These are phyloP conservation scores for Hypsizygus marmoreus DNA, from an alignment of 768 basidiomycete genomes.

Conservation along the genomic window DNA sequence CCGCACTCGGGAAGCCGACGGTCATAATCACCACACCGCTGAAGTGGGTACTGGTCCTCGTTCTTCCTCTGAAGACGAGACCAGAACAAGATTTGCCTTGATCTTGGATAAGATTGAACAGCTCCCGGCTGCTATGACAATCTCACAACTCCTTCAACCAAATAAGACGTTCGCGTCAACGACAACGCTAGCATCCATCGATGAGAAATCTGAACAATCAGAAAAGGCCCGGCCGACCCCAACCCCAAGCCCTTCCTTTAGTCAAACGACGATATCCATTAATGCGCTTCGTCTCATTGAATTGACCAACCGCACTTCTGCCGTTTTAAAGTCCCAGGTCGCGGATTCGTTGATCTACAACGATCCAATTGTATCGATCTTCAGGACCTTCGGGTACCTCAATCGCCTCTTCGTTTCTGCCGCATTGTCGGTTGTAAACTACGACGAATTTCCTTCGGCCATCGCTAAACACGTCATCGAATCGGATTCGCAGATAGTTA, in stretches of 20 bases:
- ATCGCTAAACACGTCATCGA: slow-evolving; percentile 63
- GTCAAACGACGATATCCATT: slow-evolving; percentile 53
- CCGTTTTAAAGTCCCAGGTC: slow-evolving; percentile 80
- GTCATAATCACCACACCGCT: slow-evolving; percentile 15
- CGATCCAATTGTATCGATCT: slow-evolving; percentile 73
- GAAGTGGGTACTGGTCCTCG: slow-evolving; percentile 23
- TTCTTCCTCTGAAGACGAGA: slow-evolving; percentile 33
- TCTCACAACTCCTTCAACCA: slow-evolving; percentile 70
- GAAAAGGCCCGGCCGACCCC: no score
- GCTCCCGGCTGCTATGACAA: slow-evolving; percentile 78
- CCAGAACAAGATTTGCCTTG: slow-evolving; percentile 65
- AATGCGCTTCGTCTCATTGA: slow-evolving; percentile 89
- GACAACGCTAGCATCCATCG: slow-evolving; percentile 11
- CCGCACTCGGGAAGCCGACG: slow-evolving; percentile 40
- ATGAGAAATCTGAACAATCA: slow-evolving; percentile 33
- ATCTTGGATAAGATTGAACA: slow-evolving; percentile 84
- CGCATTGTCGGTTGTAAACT: slow-evolving; percentile 73
- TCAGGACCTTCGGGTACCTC: slow-evolving; percentile 76
- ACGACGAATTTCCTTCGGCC: slow-evolving; percentile 68
- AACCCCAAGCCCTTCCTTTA: no score
- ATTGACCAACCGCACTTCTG: slow-evolving; percentile 84
- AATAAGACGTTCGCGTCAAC: slow-evolving; percentile 6
- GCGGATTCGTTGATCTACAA: slow-evolving; percentile 67
- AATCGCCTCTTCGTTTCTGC: slow-evolving; percentile 67
- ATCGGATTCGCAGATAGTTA: slow-evolving; percentile 66